These are phyloP conservation scores for Asparagopsis taxiformis DNA, from an alignment of 31 red algal species.

Conservation along the genomic window DNA sequence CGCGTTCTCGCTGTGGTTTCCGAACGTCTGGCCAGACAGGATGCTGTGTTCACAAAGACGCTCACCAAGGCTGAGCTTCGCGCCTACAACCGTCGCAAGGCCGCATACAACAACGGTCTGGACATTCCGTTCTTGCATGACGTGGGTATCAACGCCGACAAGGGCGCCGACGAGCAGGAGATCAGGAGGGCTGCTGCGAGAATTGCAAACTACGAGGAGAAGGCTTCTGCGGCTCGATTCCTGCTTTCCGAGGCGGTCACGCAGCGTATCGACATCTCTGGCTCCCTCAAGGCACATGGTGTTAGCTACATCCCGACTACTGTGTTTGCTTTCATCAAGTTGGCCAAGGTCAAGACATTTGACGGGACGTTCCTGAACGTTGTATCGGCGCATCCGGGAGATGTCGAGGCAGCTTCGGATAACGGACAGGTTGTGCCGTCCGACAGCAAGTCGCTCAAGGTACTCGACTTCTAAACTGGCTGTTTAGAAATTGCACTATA, in stretches of 20 bases:
- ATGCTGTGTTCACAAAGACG: not conserved
- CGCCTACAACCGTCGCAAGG: not conserved
- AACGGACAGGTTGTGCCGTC: slow-evolving; percentile 9
- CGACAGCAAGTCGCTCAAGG: not conserved
- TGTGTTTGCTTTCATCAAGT: slow-evolving; percentile 24
- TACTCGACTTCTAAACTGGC: no score
- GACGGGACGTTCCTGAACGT: slow-evolving; percentile 15
- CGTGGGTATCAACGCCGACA: not conserved
- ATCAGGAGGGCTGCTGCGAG: not conserved
- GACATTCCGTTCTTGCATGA: slow-evolving; percentile 3
- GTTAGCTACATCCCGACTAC: slow-evolving; percentile 20
- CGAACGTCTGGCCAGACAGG: not conserved
- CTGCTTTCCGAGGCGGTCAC: slow-evolving; percentile 4
- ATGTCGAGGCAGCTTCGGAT: slow-evolving; percentile 4
- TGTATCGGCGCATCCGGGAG: slow-evolving; percentile 7
- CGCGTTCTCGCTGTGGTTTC: not conserved
- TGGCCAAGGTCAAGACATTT: slow-evolving; percentile 3
- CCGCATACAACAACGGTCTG: not conserved
- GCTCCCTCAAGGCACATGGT: slow-evolving; percentile 12
- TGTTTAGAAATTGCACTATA: no score
- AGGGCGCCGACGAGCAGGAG: not conserved
- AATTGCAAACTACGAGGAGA: not conserved
- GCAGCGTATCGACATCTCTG: slow-evolving; percentile 6
- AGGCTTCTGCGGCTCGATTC: not conserved
- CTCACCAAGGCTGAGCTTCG: not conserved